Evolutionary conservation across 495 filamentous ascomycete genomes (phyloP), one percentile per base, ranked within the genome.

Genomic region (Neurospora discreta): DNA sequence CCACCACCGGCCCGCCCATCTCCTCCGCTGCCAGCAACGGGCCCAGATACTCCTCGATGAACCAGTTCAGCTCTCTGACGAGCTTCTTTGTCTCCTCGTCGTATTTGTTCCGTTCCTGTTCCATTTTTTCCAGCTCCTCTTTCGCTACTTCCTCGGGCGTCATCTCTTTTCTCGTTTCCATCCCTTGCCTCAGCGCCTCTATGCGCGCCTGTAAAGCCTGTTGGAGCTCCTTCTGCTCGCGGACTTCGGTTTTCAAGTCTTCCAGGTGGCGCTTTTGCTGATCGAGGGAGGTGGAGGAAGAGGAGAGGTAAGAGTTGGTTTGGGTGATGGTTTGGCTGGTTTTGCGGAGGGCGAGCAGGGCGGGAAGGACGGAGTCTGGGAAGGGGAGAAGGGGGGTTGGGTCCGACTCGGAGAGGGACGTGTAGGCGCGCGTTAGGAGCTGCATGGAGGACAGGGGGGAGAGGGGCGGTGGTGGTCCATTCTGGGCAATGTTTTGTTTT

Each of bases 1-100:
- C 94, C 1, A 94, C 92, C 8, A 93, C 89, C 1, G 94, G 93
- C 0, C 94, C 94, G 6, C 94, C 94, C 11, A 93, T 84, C 75
- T 93, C 91, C 81, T 97, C 94, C 0, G 92, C 92, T 16, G 93
- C 93, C 39, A 97, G 83, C 92, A 95, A 93, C 0, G 86, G 81
- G 7, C 91, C 91, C 3, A 97, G 86, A 52, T 90, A 86, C 18
- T 89, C 82, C 71, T 91, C 87, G 20, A 94, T 88, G 71, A 97
- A 97, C n/a, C 81, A 84, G 74, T 91, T 85, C 23, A 96, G 84
- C 3, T 87, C 86, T 38, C 84, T 82, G 16, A 90, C 84, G 33
- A 95, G 81, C 10, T 79, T 83, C 3, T 80, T 81, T 0, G 88
- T 90, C 68, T 89, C 84, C 39, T 78, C 81, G 38, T 89, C 82